Conservation (phyloP, 495 filamentous ascomycete genomes). For the Tirmania nivea region DNA sequence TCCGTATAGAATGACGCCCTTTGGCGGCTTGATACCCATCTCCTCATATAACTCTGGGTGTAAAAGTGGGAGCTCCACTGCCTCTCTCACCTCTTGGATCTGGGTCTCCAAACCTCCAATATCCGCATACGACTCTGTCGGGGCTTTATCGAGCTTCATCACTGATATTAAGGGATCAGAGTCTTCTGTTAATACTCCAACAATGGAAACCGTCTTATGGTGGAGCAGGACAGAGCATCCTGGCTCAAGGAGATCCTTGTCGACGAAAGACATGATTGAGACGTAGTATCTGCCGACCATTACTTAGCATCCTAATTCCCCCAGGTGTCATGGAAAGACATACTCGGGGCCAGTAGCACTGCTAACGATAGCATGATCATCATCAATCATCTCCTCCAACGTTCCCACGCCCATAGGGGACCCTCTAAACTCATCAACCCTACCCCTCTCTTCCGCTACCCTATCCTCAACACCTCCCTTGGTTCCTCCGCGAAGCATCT, state of each 20-base stretch:
- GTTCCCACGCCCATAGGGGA: constrained; percentile 98
- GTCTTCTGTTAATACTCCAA: constrained; percentile 92
- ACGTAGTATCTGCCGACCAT: constrained; percentile 50
- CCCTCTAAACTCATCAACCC: constrained; percentile 96
- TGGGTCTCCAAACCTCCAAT: constrained; percentile 90
- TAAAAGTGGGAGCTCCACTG: constrained; percentile 84
- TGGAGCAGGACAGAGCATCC: constrained; percentile 89
- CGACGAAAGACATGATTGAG: constrained; percentile 99
- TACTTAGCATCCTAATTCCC: not conserved
- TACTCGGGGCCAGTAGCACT: constrained; percentile 83
- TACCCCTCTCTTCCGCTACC: constrained; percentile 83
- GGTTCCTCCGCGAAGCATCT: constrained; percentile 63
- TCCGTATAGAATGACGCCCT: constrained; percentile 98
- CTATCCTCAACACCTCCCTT: constrained; percentile 52
- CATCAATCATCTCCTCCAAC: constrained; percentile 96
- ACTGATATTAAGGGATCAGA: constrained; percentile 89
- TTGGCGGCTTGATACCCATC: constrained; percentile 99
- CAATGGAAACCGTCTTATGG: constrained; percentile 94
- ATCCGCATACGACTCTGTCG: constrained; percentile 94
- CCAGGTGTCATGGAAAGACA: not conserved
- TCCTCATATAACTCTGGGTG: constrained; percentile 98
- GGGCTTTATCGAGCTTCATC: constrained; percentile 99
- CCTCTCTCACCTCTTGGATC: constrained; percentile 94
- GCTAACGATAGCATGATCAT: constrained; percentile 97
- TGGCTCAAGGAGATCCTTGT: constrained; percentile 94